A percentile compares a stretch with the other conserved stretches of the same genome.
phyloP scores from a whole-genome alignment of 495 filamentous ascomycete genomes.

The Zalerion maritima region DNA sequence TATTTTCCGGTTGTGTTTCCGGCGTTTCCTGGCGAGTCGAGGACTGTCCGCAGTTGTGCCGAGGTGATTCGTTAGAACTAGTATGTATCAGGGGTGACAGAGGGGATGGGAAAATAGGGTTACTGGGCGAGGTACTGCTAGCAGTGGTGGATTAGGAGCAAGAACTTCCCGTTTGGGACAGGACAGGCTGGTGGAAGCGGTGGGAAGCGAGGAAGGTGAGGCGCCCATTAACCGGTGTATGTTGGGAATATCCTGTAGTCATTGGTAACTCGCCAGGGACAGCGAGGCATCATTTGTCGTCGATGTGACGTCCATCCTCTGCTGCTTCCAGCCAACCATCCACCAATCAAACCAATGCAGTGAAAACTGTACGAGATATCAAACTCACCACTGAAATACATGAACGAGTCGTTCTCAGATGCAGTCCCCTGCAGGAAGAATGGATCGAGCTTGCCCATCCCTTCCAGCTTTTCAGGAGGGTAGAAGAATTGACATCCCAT shows the following conservation, averaged over 20 bases:
- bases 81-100: not conserved
- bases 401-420: conserved; percentile 38
- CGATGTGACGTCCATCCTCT: too few relatives aligned
- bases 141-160: too few relatives aligned
- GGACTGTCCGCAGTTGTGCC: conserved; percentile 9
- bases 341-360: not conserved
- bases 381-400: conserved; percentile 18
- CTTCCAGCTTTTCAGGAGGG: conserved; percentile 15
- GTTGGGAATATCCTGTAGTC: too few relatives aligned
- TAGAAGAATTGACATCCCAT: conserved; percentile 17
- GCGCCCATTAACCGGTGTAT: too few relatives aligned
- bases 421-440: conserved; percentile 47
- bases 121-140: too few relatives aligned
- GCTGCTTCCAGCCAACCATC: too few relatives aligned
- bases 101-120: too few relatives aligned
- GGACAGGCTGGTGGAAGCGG: too few relatives aligned
- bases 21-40: conserved; percentile 17
- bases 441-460: conserved; percentile 32
- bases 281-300: too few relatives aligned
- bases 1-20: conserved; percentile 7
- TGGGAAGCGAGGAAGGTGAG: too few relatives aligned
- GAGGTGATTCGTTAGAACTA: not conserved
- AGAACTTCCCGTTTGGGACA: too few relatives aligned
- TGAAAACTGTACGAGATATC: not conserved
- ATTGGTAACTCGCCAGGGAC: too few relatives aligned